Base-by-base conservation (phyloP, 1,139 yeast genomes). In the Lodderomyces oxycetoniae region DNA sequence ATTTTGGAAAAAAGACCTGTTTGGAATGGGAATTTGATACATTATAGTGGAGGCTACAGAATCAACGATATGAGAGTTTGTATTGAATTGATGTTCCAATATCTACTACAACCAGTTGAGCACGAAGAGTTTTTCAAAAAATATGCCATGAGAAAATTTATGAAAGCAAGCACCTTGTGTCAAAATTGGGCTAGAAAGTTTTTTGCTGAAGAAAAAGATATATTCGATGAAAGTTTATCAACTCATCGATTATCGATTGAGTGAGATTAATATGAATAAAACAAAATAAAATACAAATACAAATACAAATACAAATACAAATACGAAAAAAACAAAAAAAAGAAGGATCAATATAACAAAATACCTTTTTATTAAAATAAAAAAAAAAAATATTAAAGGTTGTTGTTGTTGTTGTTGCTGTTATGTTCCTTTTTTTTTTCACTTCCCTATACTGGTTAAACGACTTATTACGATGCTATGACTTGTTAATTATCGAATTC, bases 111-210 rank as follows among this genome's bases (percentile, higher is more conserved):
- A 30, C 95, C 95, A n/a, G 86, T 87, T 31, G 79, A 77, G 39
- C 96, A 89, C 57, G 96, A 88, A 53, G 96, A 88, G 52, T 86
- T 89, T 51, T 89, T 87, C 67, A 87, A 87, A 57, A 91, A 91
- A 61, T 91, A 91, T 56, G 94, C 96, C 30, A 79, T 93, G 26
- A 79, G 91, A 54, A 80, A 87, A 54, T 88, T 83, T 55, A 81
- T 91, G 86, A 86, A 86, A 59, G 96, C 95, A 19, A 82, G 95
- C 37, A 74, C 86, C 21, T 68, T 86, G 42, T 87, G 96, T 44
- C 77, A 95, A 50, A 84, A 82, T 53, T 89, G 96, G 96, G 96
- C 94, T 35, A 81, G 83, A 57, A 71, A 74, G 47, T 63, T 72
- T 37, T 60, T 62, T 25, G 55, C 65, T 24, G 73, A 67, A 35